Percentiles rank a stretch among this genome's conserved stretches.
Evolutionary conservation across 805 yeast genomes (phyloP).

Genomic region (Saccharomycopsis javanensis): DNA sequence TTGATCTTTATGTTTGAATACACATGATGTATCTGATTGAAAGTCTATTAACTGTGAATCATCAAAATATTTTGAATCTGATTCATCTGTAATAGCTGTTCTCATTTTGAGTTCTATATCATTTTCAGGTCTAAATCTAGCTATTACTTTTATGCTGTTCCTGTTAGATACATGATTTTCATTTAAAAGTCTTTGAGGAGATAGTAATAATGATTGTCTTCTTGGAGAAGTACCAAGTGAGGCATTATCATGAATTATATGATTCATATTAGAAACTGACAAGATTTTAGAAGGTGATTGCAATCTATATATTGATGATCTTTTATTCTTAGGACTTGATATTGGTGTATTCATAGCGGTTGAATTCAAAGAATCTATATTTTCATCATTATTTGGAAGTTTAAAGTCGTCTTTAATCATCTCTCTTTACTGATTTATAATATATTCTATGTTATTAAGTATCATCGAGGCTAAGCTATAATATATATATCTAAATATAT

Average conservation of each 20-base stretch:
- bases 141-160: slow-evolving; percentile 52
- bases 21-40: slow-evolving; percentile 26
- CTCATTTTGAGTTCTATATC: slow-evolving; percentile 25
- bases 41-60: slow-evolving; percentile 15
- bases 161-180: not conserved
- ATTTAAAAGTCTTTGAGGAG: not conserved
- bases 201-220: not conserved
- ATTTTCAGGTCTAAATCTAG: slow-evolving; percentile 57
- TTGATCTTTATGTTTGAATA: slow-evolving; percentile 18
- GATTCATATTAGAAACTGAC: not conserved
- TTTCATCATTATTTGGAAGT: not conserved
- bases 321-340: not conserved
- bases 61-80: not conserved
- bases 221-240: not conserved
- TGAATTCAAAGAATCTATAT: not conserved
- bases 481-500: too few relatives aligned
- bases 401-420: not conserved
- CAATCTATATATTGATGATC: not conserved
- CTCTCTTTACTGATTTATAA: too few relatives aligned
- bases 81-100: not conserved
- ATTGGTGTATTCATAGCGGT: not conserved
- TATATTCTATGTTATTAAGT: too few relatives aligned
- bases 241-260: not conserved
- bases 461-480: too few relatives aligned
- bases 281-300: not conserved